A percentile compares a stretch with the other conserved stretches of the same genome.
These are phyloP conservation scores for Brettanomyces naardenensis DNA, from an alignment of 805 yeast genomes.

Conservation along the genomic window DNA sequence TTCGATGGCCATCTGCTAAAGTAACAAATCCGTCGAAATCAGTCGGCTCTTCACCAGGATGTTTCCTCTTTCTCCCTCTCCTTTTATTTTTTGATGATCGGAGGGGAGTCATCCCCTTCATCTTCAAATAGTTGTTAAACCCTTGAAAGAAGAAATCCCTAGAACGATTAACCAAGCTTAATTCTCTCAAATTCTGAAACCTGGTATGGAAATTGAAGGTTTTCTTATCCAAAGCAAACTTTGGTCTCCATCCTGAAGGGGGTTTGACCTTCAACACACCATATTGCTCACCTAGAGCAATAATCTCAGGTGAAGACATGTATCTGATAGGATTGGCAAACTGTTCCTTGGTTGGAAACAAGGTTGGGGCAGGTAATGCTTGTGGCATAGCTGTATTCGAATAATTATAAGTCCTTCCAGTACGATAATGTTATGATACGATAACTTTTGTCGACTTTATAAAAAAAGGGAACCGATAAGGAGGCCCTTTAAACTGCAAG, in stretches of 20 bases:
- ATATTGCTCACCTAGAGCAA: constrained; percentile 34
- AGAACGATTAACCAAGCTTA: constrained; percentile 55
- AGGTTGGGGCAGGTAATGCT: constrained; percentile 32
- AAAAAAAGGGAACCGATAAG: no score
- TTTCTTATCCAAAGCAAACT: constrained; percentile 43
- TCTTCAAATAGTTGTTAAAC: constrained; percentile 46
- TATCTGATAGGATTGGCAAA: constrained; percentile 44
- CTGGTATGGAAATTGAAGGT: constrained; percentile 61
- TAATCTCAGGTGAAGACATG: constrained; percentile 33
- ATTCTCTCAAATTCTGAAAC: constrained; percentile 56
- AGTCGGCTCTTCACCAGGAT: constrained; percentile 5
- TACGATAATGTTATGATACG: no score
- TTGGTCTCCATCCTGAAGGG: constrained; percentile 46
- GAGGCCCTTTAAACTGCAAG: no score
- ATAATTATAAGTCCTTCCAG: no score
- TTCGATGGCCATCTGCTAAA: constrained; percentile 11
- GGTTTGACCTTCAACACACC: constrained; percentile 50
- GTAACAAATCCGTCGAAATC: constrained; percentile 11
- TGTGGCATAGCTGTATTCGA: background rate
- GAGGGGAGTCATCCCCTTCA: constrained; percentile 26
- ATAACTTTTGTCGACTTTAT: no score
- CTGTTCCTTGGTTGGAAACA: constrained; percentile 36
- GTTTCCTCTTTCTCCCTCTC: constrained; percentile 3
- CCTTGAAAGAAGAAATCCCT: constrained; percentile 56
- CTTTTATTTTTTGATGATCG: background rate